Base-by-base conservation (phyloP, 768 basidiomycete genomes). In the Suillus decipiens region DNA sequence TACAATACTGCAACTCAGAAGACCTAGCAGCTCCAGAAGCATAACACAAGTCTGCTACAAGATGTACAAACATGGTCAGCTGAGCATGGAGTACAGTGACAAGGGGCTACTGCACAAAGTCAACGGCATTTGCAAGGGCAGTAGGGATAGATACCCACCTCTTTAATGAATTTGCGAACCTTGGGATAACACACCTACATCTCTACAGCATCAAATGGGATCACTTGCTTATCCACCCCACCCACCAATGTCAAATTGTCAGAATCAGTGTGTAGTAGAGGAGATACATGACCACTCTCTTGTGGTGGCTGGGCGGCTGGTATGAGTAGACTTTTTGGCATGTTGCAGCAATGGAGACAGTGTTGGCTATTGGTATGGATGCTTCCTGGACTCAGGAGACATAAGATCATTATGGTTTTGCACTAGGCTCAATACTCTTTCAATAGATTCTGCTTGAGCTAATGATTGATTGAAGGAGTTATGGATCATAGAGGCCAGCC, bases 191-290 rank as follows among this genome's bases (percentile, higher is more conserved):
- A 67, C 36, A 3, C 41, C 41, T 64, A 60, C 15, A 76, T 51
- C 7, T 65, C 68, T 42, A 68, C 68, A 7, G 70, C 28, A 51
- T 74, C 66, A 60, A 63, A 64, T 15, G 65, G 37, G 36, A 54
- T 6, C 15, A 61, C 22, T 5, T 63, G 64, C 3, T 67, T 62
- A 10, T 43, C 69, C 17, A 70, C 69, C 19, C 53, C 66, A 57
- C 68, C 66, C 42, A 76, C 72, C 36, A 74, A 75, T 1, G 74
- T 74, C 64, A 58, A 28, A 34, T 53, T 60, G 22, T 75, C 73
- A 1, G 73, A 74, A 56, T 68, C 74, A 54, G 69, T 61, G 31
- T 64, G 24, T 9, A 7, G 45, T 1, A 64, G 48, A 12, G 60
- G 68, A 9, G 47, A 34, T 31, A 58, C 65, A 1, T 55, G 58